Evolutionary conservation across 106 monocot genomes (phyloP), one percentile per base, ranked within the genome.

Genomic region (Dioscorea zingiberensis): DNA sequence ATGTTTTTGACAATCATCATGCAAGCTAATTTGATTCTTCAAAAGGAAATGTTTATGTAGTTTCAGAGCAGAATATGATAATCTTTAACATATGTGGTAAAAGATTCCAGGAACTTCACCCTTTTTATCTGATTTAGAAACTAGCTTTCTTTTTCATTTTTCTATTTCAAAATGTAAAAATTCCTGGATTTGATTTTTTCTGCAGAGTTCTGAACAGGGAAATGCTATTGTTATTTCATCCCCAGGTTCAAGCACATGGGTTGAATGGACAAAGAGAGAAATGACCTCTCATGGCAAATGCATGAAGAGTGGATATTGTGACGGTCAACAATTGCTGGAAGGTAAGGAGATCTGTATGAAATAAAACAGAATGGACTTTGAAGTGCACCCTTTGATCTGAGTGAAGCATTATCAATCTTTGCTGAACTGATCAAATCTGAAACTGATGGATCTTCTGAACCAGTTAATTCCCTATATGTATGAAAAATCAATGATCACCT

Each of bases 381-480:
- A n/a, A 60, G 61, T 46, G 30, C n/a, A n/a, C n/a, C 71, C 44
- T 11, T 77, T 21, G 66, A 77, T 47, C 14, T 47, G 12, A 67
- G 71, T 55, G 61, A 55, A 25, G 55, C n/a, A 67, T 46, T 53
- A 62, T 55, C 55, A 47, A 18, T 66, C 30, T 66, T 47, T 62
- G 60, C 3, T 29, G 22, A 45, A 46, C n/a, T n/a, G 14, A 71
- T 51, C 21, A n/a, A 47, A 44, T 44, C 55, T 59, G 64, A 66
- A 19, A 4, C 18, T 23, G 63, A 22, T 60, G 27, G 7, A 11
- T 56, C 73, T 30, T 14, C 58, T 6, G 48, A 22, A 19, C 25
- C 17, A 48, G 47, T 58, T n/a, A n/a, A 25, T 28, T 18, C n/a
- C n/a, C 21, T 58, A 6, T 68, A 22, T 2, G 12, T 51, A 30